Conservation (phyloP, 2,329 filamentous ascomycete species). For the Exophiala lecanii-corni region DNA sequence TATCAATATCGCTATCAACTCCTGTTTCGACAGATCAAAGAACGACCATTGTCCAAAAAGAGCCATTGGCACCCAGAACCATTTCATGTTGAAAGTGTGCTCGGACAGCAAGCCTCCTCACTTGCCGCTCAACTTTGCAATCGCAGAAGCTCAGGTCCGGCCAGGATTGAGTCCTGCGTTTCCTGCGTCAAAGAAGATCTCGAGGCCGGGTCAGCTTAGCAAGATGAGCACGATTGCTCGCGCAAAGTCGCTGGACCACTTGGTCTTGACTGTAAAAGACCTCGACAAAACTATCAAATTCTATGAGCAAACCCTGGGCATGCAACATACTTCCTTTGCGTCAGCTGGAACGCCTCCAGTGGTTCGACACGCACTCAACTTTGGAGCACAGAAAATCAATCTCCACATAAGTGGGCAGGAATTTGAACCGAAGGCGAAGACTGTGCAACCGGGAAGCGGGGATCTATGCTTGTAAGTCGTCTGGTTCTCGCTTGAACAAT, state of each 20-base stretch:
- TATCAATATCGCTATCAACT: too few species aligned
- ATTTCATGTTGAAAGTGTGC: too few species aligned
- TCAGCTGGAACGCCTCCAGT: slow-evolving; percentile 36
- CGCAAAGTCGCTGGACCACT: slow-evolving; percentile 52
- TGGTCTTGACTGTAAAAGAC: slow-evolving; percentile 55
- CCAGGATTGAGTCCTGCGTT: too few species aligned
- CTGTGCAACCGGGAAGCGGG: slow-evolving; percentile 52
- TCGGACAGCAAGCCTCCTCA: too few species aligned
- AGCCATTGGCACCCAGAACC: too few species aligned
- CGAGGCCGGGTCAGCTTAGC: not conserved
- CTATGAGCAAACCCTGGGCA: slow-evolving; percentile 54
- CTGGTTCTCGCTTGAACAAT: too few species aligned
- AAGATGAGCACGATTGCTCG: slow-evolving; percentile 17
- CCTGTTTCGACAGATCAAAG: too few species aligned
- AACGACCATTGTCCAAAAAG: too few species aligned
- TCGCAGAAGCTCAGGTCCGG: too few species aligned
- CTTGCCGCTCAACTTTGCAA: too few species aligned
- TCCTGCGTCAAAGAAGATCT: not conserved
- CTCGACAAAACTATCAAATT: slow-evolving; percentile 49
- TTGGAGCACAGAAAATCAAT: slow-evolving; percentile 59
- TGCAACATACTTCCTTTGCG: slow-evolving; percentile 51
- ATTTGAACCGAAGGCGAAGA: slow-evolving; percentile 56
- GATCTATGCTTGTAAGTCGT: slow-evolving; percentile 53
- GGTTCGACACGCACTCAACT: slow-evolving; percentile 50
- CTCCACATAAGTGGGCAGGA: slow-evolving; percentile 55